Evolutionary conservation across 2,329 filamentous ascomycete genomes (phyloP).

Genomic region (Fusarium musae): DNA sequence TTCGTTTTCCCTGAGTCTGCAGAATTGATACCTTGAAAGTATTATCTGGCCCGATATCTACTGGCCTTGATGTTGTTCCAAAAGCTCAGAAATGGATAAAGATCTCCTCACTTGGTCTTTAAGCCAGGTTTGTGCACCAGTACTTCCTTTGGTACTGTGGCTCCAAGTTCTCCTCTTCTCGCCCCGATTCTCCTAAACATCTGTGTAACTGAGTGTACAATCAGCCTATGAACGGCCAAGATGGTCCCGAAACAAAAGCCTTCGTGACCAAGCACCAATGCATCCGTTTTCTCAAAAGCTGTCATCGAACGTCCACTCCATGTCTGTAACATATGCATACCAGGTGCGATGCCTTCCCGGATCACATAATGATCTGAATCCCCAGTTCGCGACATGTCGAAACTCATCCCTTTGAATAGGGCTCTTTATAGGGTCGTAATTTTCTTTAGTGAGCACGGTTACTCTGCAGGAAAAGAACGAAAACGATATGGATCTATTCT

Average conservation of each 20-base stretch:
- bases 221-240: neutral
- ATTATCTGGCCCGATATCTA: no score
- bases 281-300: neutral
- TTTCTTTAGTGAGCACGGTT: fast-evolving
- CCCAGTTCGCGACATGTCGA: neutral
- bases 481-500: neutral
- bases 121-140: neutral
- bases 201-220: neutral
- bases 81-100: neutral
- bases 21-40: neutral
- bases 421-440: neutral
- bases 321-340: neutral
- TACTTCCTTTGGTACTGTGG: no score
- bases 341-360: neutral
- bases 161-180: neutral
- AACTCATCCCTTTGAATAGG: neutral
- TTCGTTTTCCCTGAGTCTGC: fast-evolving
- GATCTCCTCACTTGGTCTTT: neutral
- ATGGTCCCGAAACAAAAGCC: neutral
- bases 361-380: neutral
- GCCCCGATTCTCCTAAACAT: neutral
- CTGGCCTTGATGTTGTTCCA: neutral
- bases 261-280: neutral
- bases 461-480: neutral
- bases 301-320: neutral